Percentiles rank a stretch among this genome's conserved stretches.
Conservation (phyloP, 2,329 filamentous ascomycete species). For the Ceratocystis alfenasii region DNA sequence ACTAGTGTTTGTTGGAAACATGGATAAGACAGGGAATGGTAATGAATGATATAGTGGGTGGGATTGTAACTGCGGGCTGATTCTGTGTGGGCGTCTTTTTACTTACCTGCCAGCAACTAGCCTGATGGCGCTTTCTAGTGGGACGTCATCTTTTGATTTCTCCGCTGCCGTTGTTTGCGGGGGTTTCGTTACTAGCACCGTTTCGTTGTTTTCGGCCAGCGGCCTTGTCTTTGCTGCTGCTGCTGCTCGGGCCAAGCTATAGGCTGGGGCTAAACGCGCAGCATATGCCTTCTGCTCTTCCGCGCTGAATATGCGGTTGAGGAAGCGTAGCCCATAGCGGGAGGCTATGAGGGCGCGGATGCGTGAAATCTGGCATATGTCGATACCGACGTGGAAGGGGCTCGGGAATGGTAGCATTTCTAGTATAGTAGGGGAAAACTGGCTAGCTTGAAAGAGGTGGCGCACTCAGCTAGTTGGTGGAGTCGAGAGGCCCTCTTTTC, state of each 20-base stretch:
- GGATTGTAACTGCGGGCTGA: not conserved
- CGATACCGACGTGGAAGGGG: conserved; percentile 60
- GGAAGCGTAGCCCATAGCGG: conserved; percentile 34
- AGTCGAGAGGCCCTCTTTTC: too few species aligned
- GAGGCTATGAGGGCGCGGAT: conserved; percentile 47
- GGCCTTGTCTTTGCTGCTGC: not conserved
- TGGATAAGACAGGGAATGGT: not conserved
- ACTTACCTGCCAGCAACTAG: conserved; percentile 31
- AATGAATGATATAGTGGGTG: not conserved
- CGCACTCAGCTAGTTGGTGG: too few species aligned
- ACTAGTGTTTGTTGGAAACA: not conserved
- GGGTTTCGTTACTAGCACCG: not conserved
- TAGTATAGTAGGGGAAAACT: not conserved
- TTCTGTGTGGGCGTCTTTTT: not conserved
- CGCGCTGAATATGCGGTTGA: conserved; percentile 37
- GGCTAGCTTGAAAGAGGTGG: not conserved
- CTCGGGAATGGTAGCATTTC: conserved; percentile 44
- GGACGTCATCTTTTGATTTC: not conserved
- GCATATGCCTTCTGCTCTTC: conserved; percentile 30
- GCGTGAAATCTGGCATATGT: conserved; percentile 60
- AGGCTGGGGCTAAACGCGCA: conserved; percentile 15
- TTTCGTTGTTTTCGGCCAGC: not conserved
- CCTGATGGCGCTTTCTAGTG: conserved; percentile 25
- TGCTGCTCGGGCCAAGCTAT: not conserved
- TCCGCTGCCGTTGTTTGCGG: not conserved